These are phyloP conservation scores for Clitopilus hobsonii DNA, from an alignment of 768 basidiomycete genomes.

Conservation along the genomic window DNA sequence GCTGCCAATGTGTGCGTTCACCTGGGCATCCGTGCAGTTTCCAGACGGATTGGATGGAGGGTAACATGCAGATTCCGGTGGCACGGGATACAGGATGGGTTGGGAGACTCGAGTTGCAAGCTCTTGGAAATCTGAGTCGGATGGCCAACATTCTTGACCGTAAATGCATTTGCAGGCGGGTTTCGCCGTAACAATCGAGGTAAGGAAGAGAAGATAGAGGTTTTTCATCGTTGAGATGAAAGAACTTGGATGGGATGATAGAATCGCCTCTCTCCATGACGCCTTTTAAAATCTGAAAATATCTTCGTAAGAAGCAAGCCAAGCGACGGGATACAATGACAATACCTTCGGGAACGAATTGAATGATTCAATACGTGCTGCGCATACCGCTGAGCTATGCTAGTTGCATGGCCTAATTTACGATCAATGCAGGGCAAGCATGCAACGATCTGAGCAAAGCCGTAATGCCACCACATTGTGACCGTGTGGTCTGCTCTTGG, in stretches of 20 bases:
- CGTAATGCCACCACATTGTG: too few species aligned
- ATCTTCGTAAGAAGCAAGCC: too few species aligned
- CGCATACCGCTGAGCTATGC: too few species aligned
- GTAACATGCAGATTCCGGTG: conserved; percentile 1
- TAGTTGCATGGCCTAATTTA: too few species aligned
- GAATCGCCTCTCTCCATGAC: neutral
- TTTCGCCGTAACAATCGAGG: neutral
- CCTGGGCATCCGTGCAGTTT: conserved; percentile 4
- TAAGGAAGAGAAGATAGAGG: neutral
- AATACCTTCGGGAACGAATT: too few species aligned
- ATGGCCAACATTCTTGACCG: conserved; percentile 16
- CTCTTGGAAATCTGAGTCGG: neutral
- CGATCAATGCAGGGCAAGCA: too few species aligned
- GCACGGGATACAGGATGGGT: neutral
- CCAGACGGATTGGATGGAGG: neutral
- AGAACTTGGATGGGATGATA: neutral
- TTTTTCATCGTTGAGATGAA: neutral
- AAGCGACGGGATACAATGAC: too few species aligned
- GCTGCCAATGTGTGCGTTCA: neutral
- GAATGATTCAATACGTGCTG: too few species aligned
- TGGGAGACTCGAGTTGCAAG: conserved; percentile 1
- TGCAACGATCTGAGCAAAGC: too few species aligned
- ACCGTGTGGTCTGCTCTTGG: too few species aligned
- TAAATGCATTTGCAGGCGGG: conserved; percentile 32
- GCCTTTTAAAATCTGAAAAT: too few species aligned